Percentiles rank a stretch among this genome's conserved stretches.
Conservation (phyloP, 352 stramenopile genomes). For the Globisporangium mamillatum region DNA sequence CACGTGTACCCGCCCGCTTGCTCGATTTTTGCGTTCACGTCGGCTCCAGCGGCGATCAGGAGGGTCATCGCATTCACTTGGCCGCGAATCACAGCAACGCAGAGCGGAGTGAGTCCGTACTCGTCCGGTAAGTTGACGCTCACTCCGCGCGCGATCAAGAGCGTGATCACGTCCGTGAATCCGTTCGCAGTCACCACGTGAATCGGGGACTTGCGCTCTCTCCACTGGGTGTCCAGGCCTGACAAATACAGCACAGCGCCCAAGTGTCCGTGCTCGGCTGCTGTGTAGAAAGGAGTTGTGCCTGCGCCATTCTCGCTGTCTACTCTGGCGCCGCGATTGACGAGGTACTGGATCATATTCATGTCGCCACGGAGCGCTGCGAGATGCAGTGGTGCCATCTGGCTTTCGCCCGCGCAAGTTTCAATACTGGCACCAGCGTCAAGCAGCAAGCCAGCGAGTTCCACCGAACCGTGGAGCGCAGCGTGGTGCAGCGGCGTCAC, state of each 20-base stretch:
- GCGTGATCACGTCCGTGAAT: conserved; percentile 3
- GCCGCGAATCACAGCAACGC: conserved; percentile 3
- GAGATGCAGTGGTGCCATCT: conserved; percentile 12
- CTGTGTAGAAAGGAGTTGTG: conserved; percentile 11
- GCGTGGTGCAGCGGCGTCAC: conserved; percentile 9
- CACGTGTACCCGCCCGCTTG: conserved; percentile 1
- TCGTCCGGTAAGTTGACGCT: not conserved
- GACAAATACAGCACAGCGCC: conserved; percentile 8
- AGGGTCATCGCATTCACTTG: not conserved
- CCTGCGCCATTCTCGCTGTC: not conserved
- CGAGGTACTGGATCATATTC: conserved; percentile 12
- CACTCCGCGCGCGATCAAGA: conserved; percentile 11
- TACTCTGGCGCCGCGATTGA: not conserved
- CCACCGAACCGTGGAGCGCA: conserved; percentile 2
- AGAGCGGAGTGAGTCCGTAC: conserved; percentile 12
- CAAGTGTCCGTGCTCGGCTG: conserved; percentile 18
- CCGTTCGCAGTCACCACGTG: conserved; percentile 14
- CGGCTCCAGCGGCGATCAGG: conserved; percentile 7
- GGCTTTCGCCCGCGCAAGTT: conserved; percentile 2
- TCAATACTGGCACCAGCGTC: conserved; percentile 1
- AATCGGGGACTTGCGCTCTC: conserved; percentile 12
- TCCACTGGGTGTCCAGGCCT: conserved; percentile 3
- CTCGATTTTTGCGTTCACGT: not conserved
- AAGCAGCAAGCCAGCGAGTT: conserved; percentile 1
- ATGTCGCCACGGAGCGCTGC: conserved; percentile 9